Base-by-base conservation (phyloP, 1,284 basidiomycete species). In the Sanghuangporus weigelae region DNA sequence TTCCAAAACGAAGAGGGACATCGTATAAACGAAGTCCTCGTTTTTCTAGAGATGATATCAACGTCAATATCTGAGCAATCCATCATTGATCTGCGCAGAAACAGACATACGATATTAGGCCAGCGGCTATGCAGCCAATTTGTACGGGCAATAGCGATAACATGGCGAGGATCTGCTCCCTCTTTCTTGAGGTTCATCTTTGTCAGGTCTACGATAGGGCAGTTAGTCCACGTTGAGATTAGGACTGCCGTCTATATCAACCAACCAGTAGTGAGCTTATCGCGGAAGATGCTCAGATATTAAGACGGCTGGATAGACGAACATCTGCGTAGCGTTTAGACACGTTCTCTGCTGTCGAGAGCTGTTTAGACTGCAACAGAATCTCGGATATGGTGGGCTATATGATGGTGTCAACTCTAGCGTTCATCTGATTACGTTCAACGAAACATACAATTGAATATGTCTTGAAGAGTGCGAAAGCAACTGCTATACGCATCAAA, bases 401-500 rank as follows among this genome's bases (percentile, higher is more conserved):
- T 2, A 42, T 3, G 40, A 42, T n/a, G n/a, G 10, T 42, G n/a
- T 42, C 12, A 42, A 7, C 11, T 42, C 11, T 42, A 5, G 40
- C 40, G n/a, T 12, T 42, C 11, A 3, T 42, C 12, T 42, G 12
- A 42, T n/a, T 3, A 42, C n/a, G 11, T 11, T 42, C n/a, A 11
- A 46, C 36, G 53, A 42, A 1, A 74, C 79, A 68, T 67, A 82
- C 81, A 60, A 81, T 76, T 1, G 70, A 78, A 71, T 79, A 81
- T 4, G 80, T 81, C 68, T 80, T 81, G 73, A 81, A 81, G 48
- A 82, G 67, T 0, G 79, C 80, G 68, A 81, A 80, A 0, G 77
- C 71, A 23, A 78, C 59, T 0, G 78, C 70, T 65, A 77, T 75
- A 31, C 73, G 71, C 58, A 77, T 59, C 3, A 82, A 62, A 8